Evolutionary conservation across 306 rosid species (phyloP), one percentile per base, ranked within the genome.

Genomic region (Fragaria nilgerrensis): DNA sequence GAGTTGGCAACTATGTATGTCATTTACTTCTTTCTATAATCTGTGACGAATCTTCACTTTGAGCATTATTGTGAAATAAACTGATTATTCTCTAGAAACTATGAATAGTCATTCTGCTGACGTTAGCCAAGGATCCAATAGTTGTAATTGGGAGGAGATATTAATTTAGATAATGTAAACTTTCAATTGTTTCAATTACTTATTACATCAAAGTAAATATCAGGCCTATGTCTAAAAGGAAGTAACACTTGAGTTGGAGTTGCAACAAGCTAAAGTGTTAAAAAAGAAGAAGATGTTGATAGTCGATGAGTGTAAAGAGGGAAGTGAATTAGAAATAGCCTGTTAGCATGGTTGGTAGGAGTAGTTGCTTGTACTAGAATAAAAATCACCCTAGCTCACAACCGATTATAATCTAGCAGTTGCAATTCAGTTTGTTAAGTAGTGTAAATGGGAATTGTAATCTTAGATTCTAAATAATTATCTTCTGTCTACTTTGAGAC

Each of bases 1-100:
- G 98, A 92, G 86, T 81, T 95, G 29, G 92, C 91, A 15, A 86
- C 86, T 73, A 87, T 92, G 97, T 95, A 82, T 6, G 89, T 88
- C 79, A 73, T 76, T 71, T 61, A 43, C 72, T 75, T 71, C 15
- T 45, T 56, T 79, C 75, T 59, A 78, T 34, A 68, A 68, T 68
- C 22, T n/a, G 22, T 80, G 10, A 17, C 70, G 47, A 68, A 45
- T 41, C 25, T 75, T 83, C 68, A 12, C 61, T 65, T 9, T 44
- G 56, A 44, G 70, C 72, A 56, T 67, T 41, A 23, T 20, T 37
- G 12, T 34, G 1, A 23, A 48, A 37, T 37, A 20, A 45, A 58
- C 36, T 16, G 15, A 43, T 58, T 25, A n/a, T 39, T 34, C 74
- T 48, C 75, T 62, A 69, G 53, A 47, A 44, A 58, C 48, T 80